A percentile compares a stretch with the other conserved stretches of the same genome.
phyloP scores from a whole-genome alignment of 345 rosid species.

The Eucalyptus brandiana region DNA sequence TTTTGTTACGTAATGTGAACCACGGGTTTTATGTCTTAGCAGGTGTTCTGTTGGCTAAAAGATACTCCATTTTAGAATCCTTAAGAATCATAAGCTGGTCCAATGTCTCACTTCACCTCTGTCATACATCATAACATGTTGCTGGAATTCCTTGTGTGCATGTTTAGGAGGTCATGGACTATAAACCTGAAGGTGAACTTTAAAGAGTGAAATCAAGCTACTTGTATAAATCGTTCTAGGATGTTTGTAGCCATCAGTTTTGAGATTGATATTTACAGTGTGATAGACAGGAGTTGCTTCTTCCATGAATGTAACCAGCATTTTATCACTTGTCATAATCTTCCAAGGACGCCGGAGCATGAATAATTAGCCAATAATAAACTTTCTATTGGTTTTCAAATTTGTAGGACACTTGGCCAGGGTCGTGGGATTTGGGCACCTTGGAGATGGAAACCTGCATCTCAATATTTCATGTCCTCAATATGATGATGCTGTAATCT shows the following conservation, averaged over 20 bases:
- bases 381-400: background rate
- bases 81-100: background rate
- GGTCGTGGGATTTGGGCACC: constrained; percentile 88
- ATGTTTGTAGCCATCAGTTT: background rate
- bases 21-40: background rate
- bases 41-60: background rate
- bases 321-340: background rate
- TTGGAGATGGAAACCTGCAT: constrained; percentile 93
- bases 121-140: background rate
- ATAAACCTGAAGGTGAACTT: background rate
- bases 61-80: background rate
- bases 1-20: background rate
- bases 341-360: background rate
- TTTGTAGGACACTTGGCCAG: constrained; percentile 54
- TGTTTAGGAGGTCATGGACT: background rate
- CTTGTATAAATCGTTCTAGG: background rate
- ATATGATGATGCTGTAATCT: constrained; percentile 52
- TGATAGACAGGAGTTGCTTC: background rate
- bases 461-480: constrained; percentile 65
- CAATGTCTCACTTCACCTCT: background rate
- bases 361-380: background rate
- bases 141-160: background rate
- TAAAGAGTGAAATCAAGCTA: background rate
- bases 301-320: background rate
- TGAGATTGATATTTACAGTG: background rate